Evolutionary conservation across 1,139 yeast species (phyloP).

Genomic region (Hansenula lynferdii): DNA sequence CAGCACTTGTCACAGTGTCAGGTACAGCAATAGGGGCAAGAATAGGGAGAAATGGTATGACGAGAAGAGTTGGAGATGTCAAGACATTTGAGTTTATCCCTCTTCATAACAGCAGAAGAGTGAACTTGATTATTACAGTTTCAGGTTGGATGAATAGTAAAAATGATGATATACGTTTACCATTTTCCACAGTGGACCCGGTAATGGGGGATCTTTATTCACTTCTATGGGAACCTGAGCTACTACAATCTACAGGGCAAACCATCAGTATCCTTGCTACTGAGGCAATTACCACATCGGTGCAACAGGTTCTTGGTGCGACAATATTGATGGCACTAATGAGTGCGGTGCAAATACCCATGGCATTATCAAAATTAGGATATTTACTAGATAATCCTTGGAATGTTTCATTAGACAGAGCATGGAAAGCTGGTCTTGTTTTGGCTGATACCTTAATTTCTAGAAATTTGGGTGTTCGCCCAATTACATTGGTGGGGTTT

Average conservation of each 20-base stretch:
- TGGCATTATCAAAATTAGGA: conserved; percentile 84
- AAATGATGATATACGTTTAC: conserved; percentile 93
- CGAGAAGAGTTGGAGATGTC: conserved; percentile 84
- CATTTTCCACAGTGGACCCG: conserved; percentile 95
- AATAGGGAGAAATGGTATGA: conserved; percentile 84
- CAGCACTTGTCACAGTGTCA: conserved; percentile 88
- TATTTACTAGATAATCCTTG: conserved; percentile 95
- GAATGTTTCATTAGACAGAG: conserved; percentile 95
- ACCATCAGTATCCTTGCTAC: conserved; percentile 91
- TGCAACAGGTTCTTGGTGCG: conserved; percentile 92
- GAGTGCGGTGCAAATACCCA: conserved; percentile 94
- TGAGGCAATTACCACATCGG: conserved; percentile 87
- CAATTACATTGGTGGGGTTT: conserved; percentile 89
- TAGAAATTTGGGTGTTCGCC: conserved; percentile 88
- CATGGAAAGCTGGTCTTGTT: conserved; percentile 93
- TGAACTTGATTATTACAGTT: conserved; percentile 84
- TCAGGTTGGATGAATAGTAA: conserved; percentile 98
- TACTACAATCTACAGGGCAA: conserved; percentile 94
- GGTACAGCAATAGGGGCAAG: conserved; percentile 90
- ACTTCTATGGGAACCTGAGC: conserved; percentile 95
- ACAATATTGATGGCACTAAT: conserved; percentile 88
- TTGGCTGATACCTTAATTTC: conserved; percentile 87
- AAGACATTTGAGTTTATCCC: conserved; percentile 93
- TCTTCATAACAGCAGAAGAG: conserved; percentile 82
- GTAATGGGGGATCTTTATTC: conserved; percentile 96